These are phyloP conservation scores for Neurospora sp. DNA, from an alignment of 495 filamentous ascomycete genomes.

Conservation along the genomic window DNA sequence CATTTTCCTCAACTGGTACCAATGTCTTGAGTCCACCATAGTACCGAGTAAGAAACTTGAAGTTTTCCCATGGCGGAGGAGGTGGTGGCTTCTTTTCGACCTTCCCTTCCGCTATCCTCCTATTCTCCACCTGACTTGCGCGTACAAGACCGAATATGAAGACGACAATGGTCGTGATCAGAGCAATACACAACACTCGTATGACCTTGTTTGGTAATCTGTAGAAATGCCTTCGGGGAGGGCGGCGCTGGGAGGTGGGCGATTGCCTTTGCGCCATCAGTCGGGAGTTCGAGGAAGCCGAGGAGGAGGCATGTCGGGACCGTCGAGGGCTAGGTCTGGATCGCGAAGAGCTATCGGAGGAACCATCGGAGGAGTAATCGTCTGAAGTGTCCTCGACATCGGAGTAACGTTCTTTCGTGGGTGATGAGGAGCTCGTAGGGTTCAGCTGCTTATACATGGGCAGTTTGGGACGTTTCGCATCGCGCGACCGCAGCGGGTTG, in stretches of 20 bases:
- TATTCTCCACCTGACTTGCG: conserved; percentile 56
- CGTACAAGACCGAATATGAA: conserved; percentile 64
- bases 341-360: conserved; percentile 26
- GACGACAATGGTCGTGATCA: conserved; percentile 57
- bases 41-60: conserved; percentile 72
- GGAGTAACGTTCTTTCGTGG: conserved; percentile 33
- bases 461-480: conserved; percentile 25
- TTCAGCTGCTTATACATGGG: conserved; percentile 33
- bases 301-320: conserved; percentile 42
- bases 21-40: conserved; percentile 69
- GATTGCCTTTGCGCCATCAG: conserved; percentile 41
- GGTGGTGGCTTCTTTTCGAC: conserved; percentile 35
- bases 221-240: conserved; percentile 39
- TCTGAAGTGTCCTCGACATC: conserved; percentile 34
- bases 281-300: conserved; percentile 37
- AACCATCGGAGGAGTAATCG: conserved; percentile 32
- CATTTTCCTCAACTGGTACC: conserved; percentile 48
- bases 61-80: conserved; percentile 69
- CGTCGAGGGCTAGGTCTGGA: conserved; percentile 31
- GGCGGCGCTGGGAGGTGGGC: conserved; percentile 25
- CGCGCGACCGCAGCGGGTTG: conserved; percentile 26
- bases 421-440: conserved; percentile 10
- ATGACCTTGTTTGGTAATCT: conserved; percentile 54
- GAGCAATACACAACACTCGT: conserved; percentile 59
- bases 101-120: conserved; percentile 47